phyloP scores from a whole-genome alignment of 169 alveolate species.

The Plasmodium yoelii region DNA sequence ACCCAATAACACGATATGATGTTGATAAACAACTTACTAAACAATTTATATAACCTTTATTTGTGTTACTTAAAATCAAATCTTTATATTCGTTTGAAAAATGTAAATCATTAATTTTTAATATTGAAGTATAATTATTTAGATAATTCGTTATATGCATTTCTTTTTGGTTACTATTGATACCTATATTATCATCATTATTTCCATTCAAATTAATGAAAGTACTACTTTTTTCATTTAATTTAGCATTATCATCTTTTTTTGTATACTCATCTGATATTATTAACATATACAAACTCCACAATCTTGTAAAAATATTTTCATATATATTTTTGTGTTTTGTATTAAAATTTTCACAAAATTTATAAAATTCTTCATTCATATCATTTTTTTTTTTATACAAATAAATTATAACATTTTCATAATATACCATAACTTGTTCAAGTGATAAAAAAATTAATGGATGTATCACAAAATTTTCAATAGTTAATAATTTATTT shows the following conservation, averaged over 20 bases:
- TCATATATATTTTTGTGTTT: slow-evolving; percentile 42
- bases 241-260: not conserved
- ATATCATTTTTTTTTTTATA: slow-evolving; percentile 47
- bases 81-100: slow-evolving; percentile 54
- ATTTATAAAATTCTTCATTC: slow-evolving; percentile 54
- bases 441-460: slow-evolving; percentile 28
- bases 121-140: slow-evolving; percentile 8
- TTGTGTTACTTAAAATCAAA: slow-evolving; percentile 13
- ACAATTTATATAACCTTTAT: slow-evolving; percentile 11
- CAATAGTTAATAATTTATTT: slow-evolving; percentile 56
- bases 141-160: not conserved
- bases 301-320: slow-evolving; percentile 26
- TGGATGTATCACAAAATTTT: slow-evolving; percentile 65
- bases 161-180: not conserved
- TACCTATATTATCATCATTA: not conserved
- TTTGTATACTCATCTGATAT: slow-evolving; percentile 62
- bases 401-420: slow-evolving; percentile 57
- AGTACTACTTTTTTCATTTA: not conserved
- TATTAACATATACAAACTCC: slow-evolving; percentile 62
- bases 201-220: not conserved
- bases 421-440: slow-evolving; percentile 54
- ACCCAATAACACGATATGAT: slow-evolving; percentile 49
- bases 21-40: slow-evolving; percentile 46
- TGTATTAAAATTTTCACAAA: slow-evolving; percentile 48
- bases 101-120: slow-evolving; percentile 32